Evolutionary conservation across 176 grass and related monocot genomes (phyloP), one percentile per base, ranked within the genome.

Genomic region (Carex littledalei): DNA sequence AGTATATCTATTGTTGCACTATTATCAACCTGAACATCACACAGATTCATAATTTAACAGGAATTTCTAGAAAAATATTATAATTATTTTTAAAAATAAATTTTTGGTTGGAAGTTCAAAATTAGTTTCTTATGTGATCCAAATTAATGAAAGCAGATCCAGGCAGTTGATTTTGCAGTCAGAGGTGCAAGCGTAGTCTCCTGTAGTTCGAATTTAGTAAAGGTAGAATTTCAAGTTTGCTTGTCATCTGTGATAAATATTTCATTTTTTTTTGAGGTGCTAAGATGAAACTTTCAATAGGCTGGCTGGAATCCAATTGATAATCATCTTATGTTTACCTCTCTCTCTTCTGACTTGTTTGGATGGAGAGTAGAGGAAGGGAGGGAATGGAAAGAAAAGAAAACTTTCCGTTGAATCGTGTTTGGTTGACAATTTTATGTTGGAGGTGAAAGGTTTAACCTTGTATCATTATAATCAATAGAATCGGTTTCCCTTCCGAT

Each of bases 131-230:
- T 71, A 74, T 10, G 77, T 83, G 29, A 43, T 79, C 87, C 26
- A 59, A 63, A 81, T 79, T 86, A 67, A 58, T 82, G 29, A 81
- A 72, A 34, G 55, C 85, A 98, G 95, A 93, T 98, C 74, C 89
- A 98, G 70, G 84, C 92, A 87, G 87, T 91, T 57, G 91, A 92
- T 59, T 98, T 98, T 94, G 95, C 95, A 78, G 95, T 92, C n/a
- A 98, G 92, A 92, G 95, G 95, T 85, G 95, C 95, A 88, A 98
- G 95, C 29, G 35, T 98, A 56, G 92, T 98, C 79, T 98, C 95
- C 74, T 98, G 95, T 80, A 91, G 91, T 93, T 94, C 91, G 81
- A 98, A 98, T 81, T 83, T 93, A 69, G 83, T 98, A 74, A 98
- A 98, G 95, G 95, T 98, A 62, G 57, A 85, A 17, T 66, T 79